These are phyloP conservation scores for Hippophae rhamnoides DNA, from an alignment of 306 rosid genomes.

Conservation along the genomic window DNA sequence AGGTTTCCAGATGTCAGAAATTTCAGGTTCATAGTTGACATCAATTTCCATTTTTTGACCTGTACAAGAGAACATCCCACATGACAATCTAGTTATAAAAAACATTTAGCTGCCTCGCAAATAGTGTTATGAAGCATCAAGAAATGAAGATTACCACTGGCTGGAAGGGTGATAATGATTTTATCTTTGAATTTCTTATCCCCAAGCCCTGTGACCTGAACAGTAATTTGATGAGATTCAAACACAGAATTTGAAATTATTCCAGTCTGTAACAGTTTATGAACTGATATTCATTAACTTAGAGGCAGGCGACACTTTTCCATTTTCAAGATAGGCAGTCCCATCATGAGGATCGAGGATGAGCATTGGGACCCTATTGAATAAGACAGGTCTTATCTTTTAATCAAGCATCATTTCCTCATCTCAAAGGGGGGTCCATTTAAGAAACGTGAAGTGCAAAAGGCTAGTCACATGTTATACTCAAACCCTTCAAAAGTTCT, in stretches of 20 bases:
- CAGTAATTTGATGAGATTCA: not conserved
- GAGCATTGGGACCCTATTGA: not conserved
- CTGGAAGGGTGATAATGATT: slow-evolving; percentile 62
- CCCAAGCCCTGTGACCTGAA: slow-evolving; percentile 55
- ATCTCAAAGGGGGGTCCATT: no score
- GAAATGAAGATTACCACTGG: slow-evolving; percentile 44
- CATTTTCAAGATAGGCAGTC: not conserved
- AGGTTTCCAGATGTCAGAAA: slow-evolving; percentile 27
- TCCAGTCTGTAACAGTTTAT: not conserved
- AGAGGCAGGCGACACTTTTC: not conserved
- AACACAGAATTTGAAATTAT: not conserved
- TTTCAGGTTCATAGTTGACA: slow-evolving; percentile 37
- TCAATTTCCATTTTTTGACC: slow-evolving; percentile 73
- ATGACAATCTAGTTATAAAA: slow-evolving; percentile 7
- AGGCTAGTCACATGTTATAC: no score
- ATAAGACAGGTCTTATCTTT: no score
- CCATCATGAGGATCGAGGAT: not conserved
- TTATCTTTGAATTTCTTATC: slow-evolving; percentile 49
- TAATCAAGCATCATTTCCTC: no score
- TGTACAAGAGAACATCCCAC: slow-evolving; percentile 26
- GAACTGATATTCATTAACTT: not conserved
- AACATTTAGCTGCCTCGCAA: not conserved
- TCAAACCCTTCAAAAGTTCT: no score
- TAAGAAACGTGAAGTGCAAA: no score
- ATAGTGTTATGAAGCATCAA: slow-evolving; percentile 7